Base-by-base conservation (phyloP, 2,329 filamentous ascomycete species). In the Penicillium fuscoglaucum region DNA sequence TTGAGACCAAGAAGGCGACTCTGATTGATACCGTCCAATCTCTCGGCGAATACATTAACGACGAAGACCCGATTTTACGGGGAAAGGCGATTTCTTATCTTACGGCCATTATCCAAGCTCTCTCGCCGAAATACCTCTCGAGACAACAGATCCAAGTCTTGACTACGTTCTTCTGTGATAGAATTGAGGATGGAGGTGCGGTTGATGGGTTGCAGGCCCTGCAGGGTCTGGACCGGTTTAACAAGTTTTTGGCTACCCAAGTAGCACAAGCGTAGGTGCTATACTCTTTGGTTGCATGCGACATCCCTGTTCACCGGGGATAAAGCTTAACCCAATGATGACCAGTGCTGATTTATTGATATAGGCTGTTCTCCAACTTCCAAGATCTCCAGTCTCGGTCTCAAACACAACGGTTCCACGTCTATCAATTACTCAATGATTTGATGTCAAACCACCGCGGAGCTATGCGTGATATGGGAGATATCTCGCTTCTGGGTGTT, bases 11-110 rank as follows among this genome's bases (percentile, higher is more conserved):
- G 63, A 78, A 87, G 65, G 77, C 83, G 52, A 87, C 84, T 65
- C 77, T 89, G 35, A 79, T 89, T 56, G 81, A 83, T 54, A 74
- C 88, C 50, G 83, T 89, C 55, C 84, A 87, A 68, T 85, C 84
- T 45, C 77, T 89, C 33, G 84, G 84, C 21, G 85, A 87, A 70
- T 89, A 88, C 65, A 82, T 89, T 68, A 88, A 87, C 64, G 84
- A 87, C 70, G 85, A 88, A 66, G 85, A 89, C 74, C 78, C 79
- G 24, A 78, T 80, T 15, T 77, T 84, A 44, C 80, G 87, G 40
- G 81, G 82, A n/a, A 87, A 87, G 72, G 82, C 84, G 69, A 74
- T 78, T 59, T 76, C 74, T 24, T 80, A 74, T 65, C 68, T 81
- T 33, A 76, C 73, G 13, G 72, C 72, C 21, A 74, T 80, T 44